Conservation (phyloP, 108 stramenopile genomes). For the Mediolabrus comicus region DNA sequence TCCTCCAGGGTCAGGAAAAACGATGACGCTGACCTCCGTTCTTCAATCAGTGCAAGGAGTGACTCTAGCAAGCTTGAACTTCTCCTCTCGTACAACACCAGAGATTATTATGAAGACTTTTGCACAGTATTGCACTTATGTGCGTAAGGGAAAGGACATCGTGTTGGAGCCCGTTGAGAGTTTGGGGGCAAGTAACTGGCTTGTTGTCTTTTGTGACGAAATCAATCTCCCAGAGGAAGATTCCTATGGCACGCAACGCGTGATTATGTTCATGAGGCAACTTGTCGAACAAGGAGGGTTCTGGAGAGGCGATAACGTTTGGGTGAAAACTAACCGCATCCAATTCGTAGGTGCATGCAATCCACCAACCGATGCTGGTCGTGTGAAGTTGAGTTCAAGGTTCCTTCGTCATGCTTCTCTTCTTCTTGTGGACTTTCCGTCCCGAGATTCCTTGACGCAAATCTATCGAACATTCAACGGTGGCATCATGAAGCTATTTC, state of each 20-base stretch:
- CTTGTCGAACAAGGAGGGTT: constrained; percentile 98
- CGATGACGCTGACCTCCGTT: constrained; percentile 96
- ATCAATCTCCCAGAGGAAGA: constrained; percentile 97
- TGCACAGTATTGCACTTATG: constrained; percentile 92
- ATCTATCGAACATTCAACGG: constrained; percentile 96
- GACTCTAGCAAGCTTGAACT: constrained; percentile 93
- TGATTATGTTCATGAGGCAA: constrained; percentile 97
- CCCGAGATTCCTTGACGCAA: constrained; percentile 86
- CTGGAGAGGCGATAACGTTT: constrained; percentile 92
- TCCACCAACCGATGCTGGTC: constrained; percentile 98
- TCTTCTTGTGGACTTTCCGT: constrained; percentile 96
- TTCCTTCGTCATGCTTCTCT: constrained; percentile 96
- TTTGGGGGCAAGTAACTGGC: constrained; percentile 80
- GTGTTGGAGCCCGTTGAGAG: constrained; percentile 79
- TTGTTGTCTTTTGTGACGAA: constrained; percentile 99
- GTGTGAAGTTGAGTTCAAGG: constrained; percentile 86
- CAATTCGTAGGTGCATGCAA: constrained; percentile 99
- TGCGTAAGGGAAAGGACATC: constrained; percentile 84
- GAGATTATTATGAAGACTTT: constrained; percentile 95
- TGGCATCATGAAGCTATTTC: constrained; percentile 95
- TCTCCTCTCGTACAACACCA: constrained; percentile 94
- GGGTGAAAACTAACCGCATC: constrained; percentile 92
- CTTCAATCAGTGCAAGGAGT: constrained; percentile 91
- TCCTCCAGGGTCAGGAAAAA: constrained; percentile 96
- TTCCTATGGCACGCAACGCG: constrained; percentile 95